A percentile compares a stretch with the other conserved stretches of the same genome.
Evolutionary conservation across 2,329 filamentous ascomycete genomes (phyloP).

Genomic region (Epichloe sibirici): DNA sequence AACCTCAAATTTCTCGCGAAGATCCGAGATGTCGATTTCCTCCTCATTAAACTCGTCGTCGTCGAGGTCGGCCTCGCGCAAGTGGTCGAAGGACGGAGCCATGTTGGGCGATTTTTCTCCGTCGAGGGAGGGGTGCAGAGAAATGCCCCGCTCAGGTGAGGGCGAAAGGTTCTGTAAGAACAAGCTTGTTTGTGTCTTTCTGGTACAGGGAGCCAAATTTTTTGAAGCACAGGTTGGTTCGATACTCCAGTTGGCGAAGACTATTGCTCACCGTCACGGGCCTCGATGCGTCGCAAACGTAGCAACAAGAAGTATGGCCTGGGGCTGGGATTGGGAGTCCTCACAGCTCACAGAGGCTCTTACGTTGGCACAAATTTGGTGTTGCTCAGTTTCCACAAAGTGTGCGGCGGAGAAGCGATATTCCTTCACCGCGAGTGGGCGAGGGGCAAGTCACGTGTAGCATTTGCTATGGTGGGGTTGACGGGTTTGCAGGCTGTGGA

Average conservation of each 20-base stretch:
- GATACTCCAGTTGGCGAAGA: background rate
- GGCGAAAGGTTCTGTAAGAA: constrained; percentile 6
- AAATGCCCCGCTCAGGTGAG: constrained; percentile 24
- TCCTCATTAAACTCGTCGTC: constrained; percentile 81
- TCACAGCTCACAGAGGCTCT: background rate
- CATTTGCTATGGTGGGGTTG: constrained; percentile 6
- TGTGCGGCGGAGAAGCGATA: constrained; percentile 30
- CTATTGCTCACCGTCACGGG: background rate
- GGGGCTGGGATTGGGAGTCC: background rate
- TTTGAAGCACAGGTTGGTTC: background rate
- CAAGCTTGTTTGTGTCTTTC: background rate
- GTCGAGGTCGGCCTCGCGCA: constrained; percentile 81
- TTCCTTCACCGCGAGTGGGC: constrained; percentile 19
- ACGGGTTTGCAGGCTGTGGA: background rate
- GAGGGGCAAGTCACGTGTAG: constrained; percentile 31
- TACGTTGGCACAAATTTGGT: constrained; percentile 25
- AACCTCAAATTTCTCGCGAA: constrained; percentile 89
- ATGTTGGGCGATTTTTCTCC: constrained; percentile 47
- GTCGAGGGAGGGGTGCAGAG: constrained; percentile 21
- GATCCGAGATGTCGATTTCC: constrained; percentile 89
- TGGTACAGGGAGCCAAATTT: background rate
- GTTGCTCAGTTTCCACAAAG: constrained; percentile 25
- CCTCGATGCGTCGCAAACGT: constrained; percentile 1
- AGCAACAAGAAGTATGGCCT: background rate
- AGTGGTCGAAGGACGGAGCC: constrained; percentile 79